Evolutionary conservation across 345 rosid species (phyloP), one percentile per base, ranked within the genome.

Genomic region (Bruguiera gymnorhiza): DNA sequence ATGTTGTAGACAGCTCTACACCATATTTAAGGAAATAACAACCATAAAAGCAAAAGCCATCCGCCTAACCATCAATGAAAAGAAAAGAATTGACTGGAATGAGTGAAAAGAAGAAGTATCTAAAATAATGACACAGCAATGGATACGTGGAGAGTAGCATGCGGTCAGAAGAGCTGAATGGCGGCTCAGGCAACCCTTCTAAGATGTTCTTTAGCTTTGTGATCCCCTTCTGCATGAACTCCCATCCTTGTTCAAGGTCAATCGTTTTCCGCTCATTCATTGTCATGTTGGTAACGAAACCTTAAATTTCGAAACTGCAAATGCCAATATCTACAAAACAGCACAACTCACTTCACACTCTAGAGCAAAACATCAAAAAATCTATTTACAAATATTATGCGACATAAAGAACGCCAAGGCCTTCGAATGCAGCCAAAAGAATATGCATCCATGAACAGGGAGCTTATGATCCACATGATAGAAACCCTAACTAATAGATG

Each of bases 171-270:
- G 84, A 62, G 57, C 64, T 78, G 77, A 83, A 78, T 4, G 70
- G 81, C 19, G 63, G 66, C 63, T 80, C 84, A 3, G 76, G 73
- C 5, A 43, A 61, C 51, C 84, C 83, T 67, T 82, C 98, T 51
- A 94, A 80, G 72, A 94, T 88, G 72, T 79, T 84, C 85, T 83
- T 88, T 72, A 94, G 83, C 85, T 92, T 94, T 24, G 81, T 76
- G 73, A 89, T 89, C 69, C 97, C 97, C 63, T 83, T 85, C 70
- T 86, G 86, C 97, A 94, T 89, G 75, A 81, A 79, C 51, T 85
- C 90, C 97, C 96, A 94, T 87, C 98, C 98, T 78, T 84, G 89
- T 26, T 88, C 96, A 30, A 94, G 84, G 58, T 89, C 91, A 69
- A 81, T 86, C 0, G 83, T 86, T 84, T 86, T 91, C 62, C 89